Evolutionary conservation across 2,329 filamentous ascomycete species (phyloP).

Genomic region (Exserohilum rostratum): DNA sequence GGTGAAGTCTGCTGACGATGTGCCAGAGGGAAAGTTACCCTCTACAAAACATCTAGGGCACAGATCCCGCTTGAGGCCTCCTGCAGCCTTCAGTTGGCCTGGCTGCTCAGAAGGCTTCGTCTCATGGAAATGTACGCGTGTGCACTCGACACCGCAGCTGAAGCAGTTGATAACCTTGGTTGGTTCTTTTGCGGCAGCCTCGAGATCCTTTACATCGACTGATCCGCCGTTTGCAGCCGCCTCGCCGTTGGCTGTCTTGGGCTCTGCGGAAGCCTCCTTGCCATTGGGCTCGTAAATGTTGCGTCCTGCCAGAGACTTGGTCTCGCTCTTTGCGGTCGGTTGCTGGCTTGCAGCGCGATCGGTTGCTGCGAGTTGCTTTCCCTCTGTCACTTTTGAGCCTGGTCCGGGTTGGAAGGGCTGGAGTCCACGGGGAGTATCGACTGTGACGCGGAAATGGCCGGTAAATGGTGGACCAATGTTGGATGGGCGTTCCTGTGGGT

Average conservation of each 20-base stretch:
- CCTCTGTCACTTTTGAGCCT: slow-evolving; percentile 66
- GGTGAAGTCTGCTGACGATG: slow-evolving; percentile 79
- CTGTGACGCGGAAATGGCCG: slow-evolving; percentile 94
- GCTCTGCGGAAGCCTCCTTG: slow-evolving; percentile 76
- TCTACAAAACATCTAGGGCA: slow-evolving; percentile 92
- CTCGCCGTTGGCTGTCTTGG: slow-evolving; percentile 66
- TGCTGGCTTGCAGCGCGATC: slow-evolving; percentile 72
- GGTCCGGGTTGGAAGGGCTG: slow-evolving; percentile 94
- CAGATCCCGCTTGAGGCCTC: slow-evolving; percentile 78
- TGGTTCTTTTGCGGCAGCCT: slow-evolving; percentile 64
- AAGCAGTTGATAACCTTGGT: slow-evolving; percentile 79
- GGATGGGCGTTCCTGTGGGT: slow-evolving; percentile 91
- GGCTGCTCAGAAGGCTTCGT: slow-evolving; percentile 62
- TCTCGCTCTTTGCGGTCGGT: slow-evolving; percentile 73
- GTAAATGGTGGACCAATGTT: slow-evolving; percentile 97
- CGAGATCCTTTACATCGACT: slow-evolving; percentile 68
- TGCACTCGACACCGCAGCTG: slow-evolving; percentile 91
- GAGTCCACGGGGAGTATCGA: slow-evolving; percentile 91
- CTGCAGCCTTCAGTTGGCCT: slow-evolving; percentile 58
- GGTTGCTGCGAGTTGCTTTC: slow-evolving; percentile 69
- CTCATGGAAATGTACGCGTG: slow-evolving; percentile 72
- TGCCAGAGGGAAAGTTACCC: slow-evolving; percentile 79
- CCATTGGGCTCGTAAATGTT: slow-evolving; percentile 95
- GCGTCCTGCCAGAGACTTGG: slow-evolving; percentile 90
- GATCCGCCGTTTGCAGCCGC: slow-evolving; percentile 68